A percentile compares a stretch with the other conserved stretches of the same genome.
These are phyloP conservation scores for Begonia fuchsioides DNA, from an alignment of 306 rosid species.

Conservation along the genomic window DNA sequence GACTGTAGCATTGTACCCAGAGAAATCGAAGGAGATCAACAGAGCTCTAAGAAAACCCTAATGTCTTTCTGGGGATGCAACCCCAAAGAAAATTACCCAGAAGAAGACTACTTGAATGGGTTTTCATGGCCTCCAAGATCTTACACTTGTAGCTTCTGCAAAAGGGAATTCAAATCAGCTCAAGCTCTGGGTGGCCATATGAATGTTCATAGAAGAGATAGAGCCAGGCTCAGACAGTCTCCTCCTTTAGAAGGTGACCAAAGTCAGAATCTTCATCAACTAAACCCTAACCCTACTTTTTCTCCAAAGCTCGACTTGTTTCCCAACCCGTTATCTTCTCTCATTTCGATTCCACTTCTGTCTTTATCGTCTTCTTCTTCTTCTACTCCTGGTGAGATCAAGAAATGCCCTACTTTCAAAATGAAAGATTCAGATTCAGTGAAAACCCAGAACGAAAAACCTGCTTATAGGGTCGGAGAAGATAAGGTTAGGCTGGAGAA, in stretches of 20 bases:
- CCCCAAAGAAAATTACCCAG: constrained; percentile 6
- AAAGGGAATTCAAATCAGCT: constrained; percentile 83
- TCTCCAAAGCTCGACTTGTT: neutral
- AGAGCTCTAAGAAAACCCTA: neutral
- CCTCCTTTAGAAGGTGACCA: constrained; percentile 31
- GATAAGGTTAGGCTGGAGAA: too few relatives aligned
- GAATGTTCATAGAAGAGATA: constrained; percentile 90
- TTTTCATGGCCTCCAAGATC: constrained; percentile 88
- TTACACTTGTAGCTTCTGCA: constrained; percentile 78
- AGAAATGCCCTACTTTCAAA: neutral
- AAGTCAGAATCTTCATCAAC: constrained; percentile 22
- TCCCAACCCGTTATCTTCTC: constrained; percentile 56
- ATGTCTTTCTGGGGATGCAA: too few relatives aligned
- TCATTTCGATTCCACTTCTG: constrained; percentile 26
- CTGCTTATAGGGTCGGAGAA: too few relatives aligned
- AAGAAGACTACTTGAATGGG: constrained; percentile 32
- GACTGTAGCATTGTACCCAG: neutral
- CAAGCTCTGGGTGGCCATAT: constrained; percentile 97
- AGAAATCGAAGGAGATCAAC: constrained; percentile 1
- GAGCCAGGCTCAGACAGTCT: constrained; percentile 65
- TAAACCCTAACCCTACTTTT: constrained; percentile 24
- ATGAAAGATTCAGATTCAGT: constrained; percentile 12
- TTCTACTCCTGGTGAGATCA: constrained; percentile 63
- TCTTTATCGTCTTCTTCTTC: constrained; percentile 11
- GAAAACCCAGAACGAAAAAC: constrained; percentile 16